Percentiles rank a stretch among this genome's conserved stretches.
Evolutionary conservation across 169 alveolate species (phyloP).

Genomic region (Amoebophrya sp.): DNA sequence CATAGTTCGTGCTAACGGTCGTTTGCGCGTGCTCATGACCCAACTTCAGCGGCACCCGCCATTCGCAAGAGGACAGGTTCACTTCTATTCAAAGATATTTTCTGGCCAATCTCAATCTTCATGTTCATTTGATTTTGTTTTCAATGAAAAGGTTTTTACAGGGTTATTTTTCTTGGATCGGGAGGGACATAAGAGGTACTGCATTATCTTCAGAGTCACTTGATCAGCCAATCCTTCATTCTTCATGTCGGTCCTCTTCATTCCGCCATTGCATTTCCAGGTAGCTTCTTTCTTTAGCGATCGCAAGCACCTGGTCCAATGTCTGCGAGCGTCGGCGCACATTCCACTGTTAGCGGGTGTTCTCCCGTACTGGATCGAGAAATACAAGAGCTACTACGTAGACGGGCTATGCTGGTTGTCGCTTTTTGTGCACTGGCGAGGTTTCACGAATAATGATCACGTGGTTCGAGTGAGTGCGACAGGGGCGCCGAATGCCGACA

Average conservation of each 20-base stretch:
- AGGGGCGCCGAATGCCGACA: not conserved
- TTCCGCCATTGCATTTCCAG: no score
- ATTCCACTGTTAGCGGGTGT: not conserved
- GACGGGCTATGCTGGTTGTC: not conserved
- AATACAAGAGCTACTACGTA: not conserved
- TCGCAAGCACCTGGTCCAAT: not conserved
- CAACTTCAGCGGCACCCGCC: not conserved
- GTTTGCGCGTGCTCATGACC: not conserved
- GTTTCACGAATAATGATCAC: not conserved
- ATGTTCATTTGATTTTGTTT: not conserved
- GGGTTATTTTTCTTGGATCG: no score
- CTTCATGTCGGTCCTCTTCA: no score
- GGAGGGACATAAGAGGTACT: no score
- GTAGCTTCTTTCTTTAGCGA: not conserved
- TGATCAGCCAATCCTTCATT: no score
- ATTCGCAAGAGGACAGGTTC: constrained; percentile 9
- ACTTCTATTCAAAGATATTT: no score
- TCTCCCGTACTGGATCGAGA: not conserved
- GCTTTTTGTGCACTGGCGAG: not conserved
- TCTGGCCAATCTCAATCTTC: no score
- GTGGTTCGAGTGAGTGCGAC: not conserved
- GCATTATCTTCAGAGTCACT: not conserved
- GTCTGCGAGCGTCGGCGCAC: not conserved
- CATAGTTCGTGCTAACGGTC: not conserved
- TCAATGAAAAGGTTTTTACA: not conserved